Evolutionary conservation across 352 stramenopile species (phyloP).

Genomic region (Phytopythium kandeliae): DNA sequence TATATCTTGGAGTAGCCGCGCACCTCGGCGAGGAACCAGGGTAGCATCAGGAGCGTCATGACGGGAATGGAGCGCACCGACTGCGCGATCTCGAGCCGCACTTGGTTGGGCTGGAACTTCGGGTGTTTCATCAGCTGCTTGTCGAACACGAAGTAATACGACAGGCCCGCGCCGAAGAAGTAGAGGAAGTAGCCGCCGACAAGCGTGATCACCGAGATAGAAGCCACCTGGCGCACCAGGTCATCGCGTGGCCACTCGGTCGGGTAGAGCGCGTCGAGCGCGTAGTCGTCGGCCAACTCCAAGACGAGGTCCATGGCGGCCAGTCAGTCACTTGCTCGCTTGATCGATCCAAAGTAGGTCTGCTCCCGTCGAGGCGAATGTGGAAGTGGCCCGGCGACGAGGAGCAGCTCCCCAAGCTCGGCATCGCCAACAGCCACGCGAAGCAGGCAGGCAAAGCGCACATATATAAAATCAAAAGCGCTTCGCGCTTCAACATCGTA

Average conservation of each 20-base stretch:
- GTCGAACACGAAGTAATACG: constrained; percentile 63
- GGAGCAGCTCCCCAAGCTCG: not conserved
- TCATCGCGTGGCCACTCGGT: constrained; percentile 28
- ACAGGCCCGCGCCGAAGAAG: constrained; percentile 33
- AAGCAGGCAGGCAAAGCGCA: not conserved
- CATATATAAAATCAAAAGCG: constrained; percentile 1
- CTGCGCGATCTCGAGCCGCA: constrained; percentile 42
- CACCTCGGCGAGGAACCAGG: constrained; percentile 60
- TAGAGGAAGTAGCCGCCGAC: constrained; percentile 56
- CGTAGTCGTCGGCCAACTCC: constrained; percentile 36
- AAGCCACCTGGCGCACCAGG: constrained; percentile 38
- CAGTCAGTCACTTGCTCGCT: too few species aligned
- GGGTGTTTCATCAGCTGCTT: constrained; percentile 54
- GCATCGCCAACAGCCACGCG: not conserved
- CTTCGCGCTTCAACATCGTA: not conserved
- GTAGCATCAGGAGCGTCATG: constrained; percentile 59
- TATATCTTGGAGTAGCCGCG: constrained; percentile 56
- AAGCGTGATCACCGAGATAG: constrained; percentile 43
- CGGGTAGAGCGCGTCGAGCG: constrained; percentile 54
- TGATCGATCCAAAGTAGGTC: not conserved
- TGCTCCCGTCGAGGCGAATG: not conserved
- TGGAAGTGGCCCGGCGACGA: not conserved
- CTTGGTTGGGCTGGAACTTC: constrained; percentile 63
- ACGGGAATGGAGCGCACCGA: constrained; percentile 51
- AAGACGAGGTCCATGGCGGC: constrained; percentile 66